A percentile compares a stretch with the other conserved stretches of the same genome.
Conservation (phyloP, 441 rosid genomes). For the Biscutella auriculata region DNA sequence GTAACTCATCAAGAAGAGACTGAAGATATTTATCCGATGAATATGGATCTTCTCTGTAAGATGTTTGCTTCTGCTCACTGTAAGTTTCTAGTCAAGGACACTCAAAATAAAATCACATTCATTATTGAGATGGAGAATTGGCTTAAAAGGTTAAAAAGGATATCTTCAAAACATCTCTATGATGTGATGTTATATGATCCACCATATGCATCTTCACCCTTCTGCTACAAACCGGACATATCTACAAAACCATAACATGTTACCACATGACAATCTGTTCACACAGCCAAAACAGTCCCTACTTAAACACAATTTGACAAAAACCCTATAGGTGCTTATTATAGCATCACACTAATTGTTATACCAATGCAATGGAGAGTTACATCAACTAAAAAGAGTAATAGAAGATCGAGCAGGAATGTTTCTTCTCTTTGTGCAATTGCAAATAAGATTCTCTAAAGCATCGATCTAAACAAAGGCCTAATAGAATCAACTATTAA, state of each 20-base stretch:
- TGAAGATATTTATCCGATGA: constrained; percentile 11
- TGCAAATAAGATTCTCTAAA: no score
- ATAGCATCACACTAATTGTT: no score
- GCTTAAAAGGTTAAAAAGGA: constrained; percentile 10
- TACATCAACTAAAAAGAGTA: background rate
- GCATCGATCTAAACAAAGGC: background rate
- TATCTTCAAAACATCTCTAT: constrained; percentile 25
- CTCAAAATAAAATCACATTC: background rate
- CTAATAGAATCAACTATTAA: background rate
- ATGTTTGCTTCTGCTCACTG: constrained; percentile 17
- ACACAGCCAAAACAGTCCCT: no score
- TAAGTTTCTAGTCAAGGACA: constrained; percentile 14
- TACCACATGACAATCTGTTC: background rate
- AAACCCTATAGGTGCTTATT: no score
- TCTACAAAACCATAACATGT: background rate
- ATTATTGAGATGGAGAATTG: background rate
- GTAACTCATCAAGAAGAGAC: constrained; percentile 1
- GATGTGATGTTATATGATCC: constrained; percentile 22
- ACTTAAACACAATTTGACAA: no score
- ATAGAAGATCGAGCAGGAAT: background rate
- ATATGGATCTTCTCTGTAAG: constrained; percentile 16
- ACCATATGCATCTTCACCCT: constrained; percentile 26
- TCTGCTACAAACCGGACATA: constrained; percentile 23
- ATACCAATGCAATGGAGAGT: no score
- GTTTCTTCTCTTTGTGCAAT: background rate